phyloP scores from a whole-genome alignment of 2,329 filamentous ascomycete species.

The Plectosphaerella plurivora region DNA sequence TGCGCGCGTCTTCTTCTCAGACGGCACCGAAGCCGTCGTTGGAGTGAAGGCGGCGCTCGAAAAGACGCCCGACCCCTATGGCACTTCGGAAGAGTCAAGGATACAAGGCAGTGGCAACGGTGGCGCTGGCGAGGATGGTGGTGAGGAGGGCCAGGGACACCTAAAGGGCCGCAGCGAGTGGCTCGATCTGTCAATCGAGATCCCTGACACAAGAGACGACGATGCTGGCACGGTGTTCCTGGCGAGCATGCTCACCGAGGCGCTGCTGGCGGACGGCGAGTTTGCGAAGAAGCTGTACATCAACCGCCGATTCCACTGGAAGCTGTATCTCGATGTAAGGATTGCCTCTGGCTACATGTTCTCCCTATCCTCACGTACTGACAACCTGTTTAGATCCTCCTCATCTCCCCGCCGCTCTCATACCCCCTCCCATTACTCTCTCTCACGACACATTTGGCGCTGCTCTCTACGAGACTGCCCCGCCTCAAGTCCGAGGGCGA shows the following conservation, averaged over 20 bases:
- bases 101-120: slow-evolving; percentile 10
- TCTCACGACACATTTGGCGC: slow-evolving; percentile 87
- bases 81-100: slow-evolving; percentile 24
- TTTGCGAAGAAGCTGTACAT: slow-evolving; percentile 74
- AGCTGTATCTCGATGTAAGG: slow-evolving; percentile 87
- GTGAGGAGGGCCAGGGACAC: slow-evolving; percentile 20
- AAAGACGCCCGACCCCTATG: slow-evolving; percentile 44
- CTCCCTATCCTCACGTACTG: slow-evolving; percentile 1
- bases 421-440: slow-evolving; percentile 92
- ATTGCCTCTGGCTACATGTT: slow-evolving; percentile 1
- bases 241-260: slow-evolving; percentile 83
- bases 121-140: slow-evolving; percentile 27
- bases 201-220: slow-evolving; percentile 86
- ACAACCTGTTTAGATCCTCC: slow-evolving; percentile 62
- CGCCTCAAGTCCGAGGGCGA: slow-evolving; percentile 82
- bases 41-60: slow-evolving; percentile 95
- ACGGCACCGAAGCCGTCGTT: slow-evolving; percentile 93
- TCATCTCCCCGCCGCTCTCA: slow-evolving; percentile 88
- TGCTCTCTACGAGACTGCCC: slow-evolving; percentile 81
- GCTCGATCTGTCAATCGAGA: slow-evolving; percentile 88
- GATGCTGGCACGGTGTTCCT: slow-evolving; percentile 86
- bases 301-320: slow-evolving; percentile 92
- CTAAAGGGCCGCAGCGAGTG: slow-evolving; percentile 58
- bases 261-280: slow-evolving; percentile 68
- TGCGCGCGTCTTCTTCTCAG: slow-evolving; percentile 87